phyloP scores from a whole-genome alignment of 2,329 filamentous ascomycete species.

The Talaromyces sp. region DNA sequence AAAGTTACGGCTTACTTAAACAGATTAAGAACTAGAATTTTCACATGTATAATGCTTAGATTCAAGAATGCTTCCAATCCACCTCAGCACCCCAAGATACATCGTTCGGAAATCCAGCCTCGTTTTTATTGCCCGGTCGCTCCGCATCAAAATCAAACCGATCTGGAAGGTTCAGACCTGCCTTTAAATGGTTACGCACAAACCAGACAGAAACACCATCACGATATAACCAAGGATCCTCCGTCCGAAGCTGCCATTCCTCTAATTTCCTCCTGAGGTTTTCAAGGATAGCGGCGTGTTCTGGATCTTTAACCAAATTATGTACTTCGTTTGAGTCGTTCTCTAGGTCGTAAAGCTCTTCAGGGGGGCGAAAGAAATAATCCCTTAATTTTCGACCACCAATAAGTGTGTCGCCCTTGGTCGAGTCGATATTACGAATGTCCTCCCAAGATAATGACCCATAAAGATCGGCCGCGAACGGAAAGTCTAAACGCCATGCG shows the following conservation, averaged over 20 bases:
- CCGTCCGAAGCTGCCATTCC: constrained; percentile 29
- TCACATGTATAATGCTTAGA: not conserved
- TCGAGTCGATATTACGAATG: constrained; percentile 32
- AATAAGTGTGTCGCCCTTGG: constrained; percentile 24
- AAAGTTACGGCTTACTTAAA: too few species aligned
- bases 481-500: constrained; percentile 46
- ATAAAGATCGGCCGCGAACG: constrained; percentile 45
- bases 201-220: constrained; percentile 15
- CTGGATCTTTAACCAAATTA: constrained; percentile 36
- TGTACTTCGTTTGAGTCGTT: constrained; percentile 42
- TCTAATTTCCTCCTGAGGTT: constrained; percentile 28
- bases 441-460: constrained; percentile 41
- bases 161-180: constrained; percentile 15
- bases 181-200: constrained; percentile 1
- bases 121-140: not conserved
- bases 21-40: not conserved
- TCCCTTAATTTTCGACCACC: constrained; percentile 36
- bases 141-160: constrained; percentile 16
- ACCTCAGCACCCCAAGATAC: constrained; percentile 3
- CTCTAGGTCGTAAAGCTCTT: constrained; percentile 46
- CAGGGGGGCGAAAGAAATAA: constrained; percentile 41
- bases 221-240: constrained; percentile 30
- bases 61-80: not conserved
- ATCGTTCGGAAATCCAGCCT: not conserved
- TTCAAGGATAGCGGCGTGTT: constrained; percentile 25